phyloP scores from a whole-genome alignment of 805 yeast species.

The Saccharomycopsis guyanensis region DNA sequence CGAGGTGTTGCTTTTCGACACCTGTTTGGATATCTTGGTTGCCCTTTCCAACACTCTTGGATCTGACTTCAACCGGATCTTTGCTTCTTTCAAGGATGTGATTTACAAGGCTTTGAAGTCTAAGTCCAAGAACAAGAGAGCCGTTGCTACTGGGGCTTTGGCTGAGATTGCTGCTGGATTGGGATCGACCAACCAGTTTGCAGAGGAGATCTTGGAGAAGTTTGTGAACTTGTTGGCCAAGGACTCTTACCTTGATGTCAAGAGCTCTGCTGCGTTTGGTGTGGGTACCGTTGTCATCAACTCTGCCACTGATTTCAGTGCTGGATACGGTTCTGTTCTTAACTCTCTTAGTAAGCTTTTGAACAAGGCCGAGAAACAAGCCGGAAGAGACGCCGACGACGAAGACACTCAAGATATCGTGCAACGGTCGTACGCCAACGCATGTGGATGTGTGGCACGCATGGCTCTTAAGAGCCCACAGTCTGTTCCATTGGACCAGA shows the following conservation, averaged over 20 bases:
- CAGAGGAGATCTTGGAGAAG: conserved; percentile 61
- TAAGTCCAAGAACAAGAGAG: conserved; percentile 67
- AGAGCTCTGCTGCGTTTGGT: conserved; percentile 95
- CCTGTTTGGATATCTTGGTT: conserved; percentile 79
- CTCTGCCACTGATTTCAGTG: conserved; percentile 46
- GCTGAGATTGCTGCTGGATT: conserved; percentile 84
- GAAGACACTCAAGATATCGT: conserved; percentile 74
- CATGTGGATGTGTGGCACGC: conserved; percentile 95
- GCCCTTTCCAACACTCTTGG: conserved; percentile 71
- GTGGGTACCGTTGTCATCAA: conserved; percentile 63
- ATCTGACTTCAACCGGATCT: conserved; percentile 66
- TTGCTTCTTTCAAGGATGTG: conserved; percentile 61
- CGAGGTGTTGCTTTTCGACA: conserved; percentile 68
- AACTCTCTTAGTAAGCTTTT: conserved; percentile 61
- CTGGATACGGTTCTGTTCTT: conserved; percentile 62
- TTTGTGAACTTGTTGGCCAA: conserved; percentile 63
- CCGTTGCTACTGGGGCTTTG: conserved; percentile 77
- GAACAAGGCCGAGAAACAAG: conserved; percentile 66
- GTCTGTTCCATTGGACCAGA: conserved; percentile 69
- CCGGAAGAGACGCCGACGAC: conserved; percentile 45
- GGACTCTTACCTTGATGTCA: conserved; percentile 77
- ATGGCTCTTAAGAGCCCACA: conserved; percentile 67
- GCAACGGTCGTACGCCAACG: conserved; percentile 84
- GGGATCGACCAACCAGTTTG: conserved; percentile 55
- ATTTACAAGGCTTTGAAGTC: conserved; percentile 50